Percentiles rank a stretch among this genome's conserved stretches.
Conservation (phyloP, 805 yeast genomes). For the Lipomyces mesembrius region DNA sequence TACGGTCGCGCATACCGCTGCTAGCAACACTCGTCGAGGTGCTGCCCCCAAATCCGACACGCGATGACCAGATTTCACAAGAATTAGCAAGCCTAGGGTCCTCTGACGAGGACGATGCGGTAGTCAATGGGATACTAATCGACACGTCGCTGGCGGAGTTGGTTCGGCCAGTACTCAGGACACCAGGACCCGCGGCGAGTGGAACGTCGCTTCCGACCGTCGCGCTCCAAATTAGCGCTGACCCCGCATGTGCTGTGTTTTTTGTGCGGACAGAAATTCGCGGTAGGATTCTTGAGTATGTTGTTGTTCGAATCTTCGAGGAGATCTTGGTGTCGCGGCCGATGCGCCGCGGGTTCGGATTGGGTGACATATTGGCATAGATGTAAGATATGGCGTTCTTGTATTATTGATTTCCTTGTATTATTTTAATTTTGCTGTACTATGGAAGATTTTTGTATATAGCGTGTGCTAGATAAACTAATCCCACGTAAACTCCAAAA, state of each 20-base stretch:
- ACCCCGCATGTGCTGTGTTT: background rate
- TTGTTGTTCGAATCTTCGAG: background rate
- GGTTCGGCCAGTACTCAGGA: background rate
- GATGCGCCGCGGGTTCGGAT: background rate
- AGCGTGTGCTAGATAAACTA: no score
- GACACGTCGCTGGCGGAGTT: background rate
- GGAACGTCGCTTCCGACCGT: background rate
- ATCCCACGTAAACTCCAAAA: background rate
- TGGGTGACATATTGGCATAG: background rate
- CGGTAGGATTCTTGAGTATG: background rate
- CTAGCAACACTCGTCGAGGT: background rate
- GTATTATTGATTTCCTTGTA: background rate
- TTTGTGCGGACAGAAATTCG: background rate
- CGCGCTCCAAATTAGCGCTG: background rate
- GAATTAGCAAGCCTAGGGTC: background rate
- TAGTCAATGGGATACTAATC: background rate
- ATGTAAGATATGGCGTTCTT: background rate
- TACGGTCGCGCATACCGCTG: background rate
- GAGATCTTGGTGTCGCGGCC: background rate
- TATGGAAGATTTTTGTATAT: background rate
- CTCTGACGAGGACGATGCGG: background rate
- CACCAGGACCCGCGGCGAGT: background rate
- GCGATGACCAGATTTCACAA: background rate
- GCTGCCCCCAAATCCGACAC: slow-evolving; percentile 3
- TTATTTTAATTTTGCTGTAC: background rate